Evolutionary conservation across 2,329 filamentous ascomycete species (phyloP).

Genomic region (Drechslerella coelobrocha): DNA sequence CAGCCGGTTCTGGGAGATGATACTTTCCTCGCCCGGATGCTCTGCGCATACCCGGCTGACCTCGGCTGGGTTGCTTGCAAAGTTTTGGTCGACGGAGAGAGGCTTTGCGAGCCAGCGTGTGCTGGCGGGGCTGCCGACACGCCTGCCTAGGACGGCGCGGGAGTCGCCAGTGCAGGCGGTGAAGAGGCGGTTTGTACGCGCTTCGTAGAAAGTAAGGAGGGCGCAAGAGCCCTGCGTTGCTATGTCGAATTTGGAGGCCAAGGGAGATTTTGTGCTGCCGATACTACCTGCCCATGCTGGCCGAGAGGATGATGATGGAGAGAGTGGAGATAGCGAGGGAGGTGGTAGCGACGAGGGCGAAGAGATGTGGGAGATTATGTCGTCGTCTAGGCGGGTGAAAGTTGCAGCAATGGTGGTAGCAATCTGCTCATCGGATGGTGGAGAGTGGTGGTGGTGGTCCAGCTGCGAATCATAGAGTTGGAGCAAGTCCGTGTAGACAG

Average conservation of each 20-base stretch:
- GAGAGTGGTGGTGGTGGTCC: background rate
- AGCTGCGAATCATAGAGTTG: conserved; percentile 29
- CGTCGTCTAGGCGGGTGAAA: conserved; percentile 29
- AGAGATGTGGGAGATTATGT: conserved; percentile 1
- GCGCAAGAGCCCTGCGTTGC: conserved; percentile 68
- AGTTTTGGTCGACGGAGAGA: conserved; percentile 70
- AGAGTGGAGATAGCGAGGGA: background rate
- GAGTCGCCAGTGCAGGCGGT: conserved; percentile 74
- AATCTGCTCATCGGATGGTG: conserved; percentile 17
- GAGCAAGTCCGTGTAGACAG: conserved; percentile 26
- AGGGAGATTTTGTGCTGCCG: too few species aligned
- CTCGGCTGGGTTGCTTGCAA: conserved; percentile 68
- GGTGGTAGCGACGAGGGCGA: background rate
- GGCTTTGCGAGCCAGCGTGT: conserved; percentile 64
- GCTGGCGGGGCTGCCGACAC: conserved; percentile 57
- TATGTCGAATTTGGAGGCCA: conserved; percentile 55
- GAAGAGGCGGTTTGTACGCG: conserved; percentile 63
- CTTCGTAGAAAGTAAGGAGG: conserved; percentile 69
- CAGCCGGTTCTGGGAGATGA: conserved; percentile 67
- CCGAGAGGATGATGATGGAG: background rate
- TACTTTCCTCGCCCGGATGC: conserved; percentile 66
- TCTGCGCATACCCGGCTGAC: conserved; percentile 64
- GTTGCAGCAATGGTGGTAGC: conserved; percentile 29
- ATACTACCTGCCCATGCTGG: background rate
- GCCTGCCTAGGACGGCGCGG: conserved; percentile 68